Base-by-base conservation (phyloP, 352 stramenopile genomes). In the Phytophthora palmivora region DNA sequence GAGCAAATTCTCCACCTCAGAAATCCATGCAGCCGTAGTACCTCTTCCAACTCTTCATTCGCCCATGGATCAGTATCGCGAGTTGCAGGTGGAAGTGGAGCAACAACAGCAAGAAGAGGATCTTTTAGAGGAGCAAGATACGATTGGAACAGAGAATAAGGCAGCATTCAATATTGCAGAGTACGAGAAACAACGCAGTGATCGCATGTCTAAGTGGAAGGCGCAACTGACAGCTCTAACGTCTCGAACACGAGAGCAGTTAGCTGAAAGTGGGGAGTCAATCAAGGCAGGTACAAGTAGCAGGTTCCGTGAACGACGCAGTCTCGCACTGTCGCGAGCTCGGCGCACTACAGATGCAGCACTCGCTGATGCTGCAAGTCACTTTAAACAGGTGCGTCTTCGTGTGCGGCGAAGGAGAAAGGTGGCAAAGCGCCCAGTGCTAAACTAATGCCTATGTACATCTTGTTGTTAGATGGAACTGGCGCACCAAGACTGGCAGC, bases 401-500 rank as follows among this genome's bases (percentile, higher is more conserved):
- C 11, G 19, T 7, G 32, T 66, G 34, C 42, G 44, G 1, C 32
- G 48, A 18, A 52, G 34, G 16, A 60, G 62, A 49, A 42, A 37
- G 0, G 10, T 53, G 2, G 5, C 7, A 57, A 59, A 47, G 26
- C 48, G 39, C 15, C 38, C 41, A 19, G 16, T 45, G 28, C 58
- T 26, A 14, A 55, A 54, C 58, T 70, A 58, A 69, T 30, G 41
- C n/a, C 12, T 63, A 28, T 28, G 37, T 65, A 41, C n/a, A 50
- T 58, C 56, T 60, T 62, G 41, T 69, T 62, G 15, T 6, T 52
- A 86, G 81, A 84, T 88, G 78, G 75, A 89, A 44, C 15, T 78
- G 14, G 65, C 72, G 47, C 79, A 91, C 45, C 66, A 84, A 58
- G 58, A 79, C 38, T 91, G 82, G 79, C 75, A 87, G 19, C 61